Evolutionary conservation across 2,329 filamentous ascomycete genomes (phyloP).

Genomic region (Pseudocercospora pini-densiflorae): DNA sequence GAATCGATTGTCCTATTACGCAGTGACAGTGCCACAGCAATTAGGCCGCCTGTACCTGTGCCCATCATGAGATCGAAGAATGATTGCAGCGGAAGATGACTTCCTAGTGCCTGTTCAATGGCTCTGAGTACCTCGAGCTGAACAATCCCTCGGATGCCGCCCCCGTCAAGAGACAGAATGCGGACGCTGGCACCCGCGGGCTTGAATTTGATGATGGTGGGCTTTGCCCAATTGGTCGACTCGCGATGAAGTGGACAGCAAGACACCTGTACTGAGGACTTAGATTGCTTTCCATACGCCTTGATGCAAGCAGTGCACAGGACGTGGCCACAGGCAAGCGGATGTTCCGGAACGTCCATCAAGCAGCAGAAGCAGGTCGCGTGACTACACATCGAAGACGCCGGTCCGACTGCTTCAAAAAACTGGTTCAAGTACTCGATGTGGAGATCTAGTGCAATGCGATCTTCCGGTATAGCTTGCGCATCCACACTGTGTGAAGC

Average conservation of each 20-base stretch:
- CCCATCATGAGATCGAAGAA: constrained; percentile 58
- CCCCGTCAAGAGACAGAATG: constrained; percentile 42
- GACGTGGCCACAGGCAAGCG: constrained; percentile 53
- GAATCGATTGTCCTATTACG: constrained; percentile 45
- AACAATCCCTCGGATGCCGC: constrained; percentile 53
- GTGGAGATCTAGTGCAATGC: constrained; percentile 38
- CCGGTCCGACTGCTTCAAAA: constrained; percentile 47
- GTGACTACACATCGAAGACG: constrained; percentile 38
- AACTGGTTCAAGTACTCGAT: constrained; percentile 41
- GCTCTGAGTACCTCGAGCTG: constrained; percentile 49
- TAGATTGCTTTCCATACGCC: constrained; percentile 39
- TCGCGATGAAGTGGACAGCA: constrained; percentile 44
- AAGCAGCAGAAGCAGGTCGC: constrained; percentile 55
- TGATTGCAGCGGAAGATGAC: constrained; percentile 46
- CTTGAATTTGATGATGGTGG: constrained; percentile 36
- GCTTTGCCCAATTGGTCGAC: constrained; percentile 41
- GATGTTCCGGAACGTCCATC: constrained; percentile 48
- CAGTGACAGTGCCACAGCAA: constrained; percentile 49
- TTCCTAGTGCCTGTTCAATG: constrained; percentile 47
- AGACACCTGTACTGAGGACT: constrained; percentile 33
- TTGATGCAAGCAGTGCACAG: constrained; percentile 50
- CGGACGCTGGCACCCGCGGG: constrained; percentile 36
- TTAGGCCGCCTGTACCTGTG: constrained; percentile 51
- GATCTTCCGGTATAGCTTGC: constrained; percentile 36
- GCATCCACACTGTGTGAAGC: constrained; percentile 33